Conservation (phyloP, 2,329 filamentous ascomycete species). For the Orbilia brochopaga region DNA sequence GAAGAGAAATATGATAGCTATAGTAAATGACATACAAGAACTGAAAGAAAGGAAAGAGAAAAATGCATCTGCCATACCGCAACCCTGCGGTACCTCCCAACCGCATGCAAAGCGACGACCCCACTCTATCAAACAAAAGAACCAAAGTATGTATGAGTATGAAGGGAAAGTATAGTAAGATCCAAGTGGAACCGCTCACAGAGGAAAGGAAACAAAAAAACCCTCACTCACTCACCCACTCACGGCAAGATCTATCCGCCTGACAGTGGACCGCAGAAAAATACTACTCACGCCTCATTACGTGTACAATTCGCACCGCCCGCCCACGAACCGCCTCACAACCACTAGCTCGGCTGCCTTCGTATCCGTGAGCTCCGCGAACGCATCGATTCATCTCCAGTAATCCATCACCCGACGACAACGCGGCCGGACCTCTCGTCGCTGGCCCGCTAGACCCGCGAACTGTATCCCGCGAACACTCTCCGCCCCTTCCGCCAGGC, state of each 20-base stretch:
- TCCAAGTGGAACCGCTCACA: not conserved
- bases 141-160: no score
- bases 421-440: not conserved
- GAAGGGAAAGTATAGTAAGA: no score
- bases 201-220: conserved; percentile 8
- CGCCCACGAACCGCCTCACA: not conserved
- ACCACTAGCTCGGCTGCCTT: not conserved
- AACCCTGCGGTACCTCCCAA: no score
- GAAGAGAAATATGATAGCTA: not conserved
- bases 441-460: conserved; percentile 64
- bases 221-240: not conserved
- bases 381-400: no score
- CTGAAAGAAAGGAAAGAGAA: not conserved
- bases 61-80: no score
- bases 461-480: conserved; percentile 69
- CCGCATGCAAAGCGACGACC: not conserved
- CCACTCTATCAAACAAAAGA: not conserved
- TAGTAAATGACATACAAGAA: not conserved
- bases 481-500: conserved; percentile 61
- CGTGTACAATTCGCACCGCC: not conserved
- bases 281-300: not conserved
- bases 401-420: not conserved
- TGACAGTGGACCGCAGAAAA: not conserved
- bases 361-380: not conserved
- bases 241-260: not conserved